Conservation (phyloP, 1,284 basidiomycete species). For the Microbotryomycetes sp. region DNA sequence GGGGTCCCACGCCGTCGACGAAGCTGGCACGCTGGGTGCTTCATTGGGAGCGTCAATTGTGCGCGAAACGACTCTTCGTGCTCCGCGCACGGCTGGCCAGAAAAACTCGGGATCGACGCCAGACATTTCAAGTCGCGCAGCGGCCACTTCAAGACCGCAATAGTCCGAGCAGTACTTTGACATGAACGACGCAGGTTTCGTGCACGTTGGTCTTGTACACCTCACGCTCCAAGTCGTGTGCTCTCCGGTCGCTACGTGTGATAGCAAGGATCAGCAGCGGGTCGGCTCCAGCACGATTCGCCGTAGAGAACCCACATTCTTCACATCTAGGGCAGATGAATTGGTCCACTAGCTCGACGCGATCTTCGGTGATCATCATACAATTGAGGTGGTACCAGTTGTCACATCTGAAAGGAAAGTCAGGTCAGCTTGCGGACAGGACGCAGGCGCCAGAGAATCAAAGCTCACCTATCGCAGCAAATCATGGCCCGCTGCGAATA, state of each 20-base stretch:
- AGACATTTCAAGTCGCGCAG: conserved; percentile 26
- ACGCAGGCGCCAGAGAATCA: neutral
- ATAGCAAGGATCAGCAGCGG: neutral
- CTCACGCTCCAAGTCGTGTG: conserved; percentile 69
- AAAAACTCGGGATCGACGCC: conserved; percentile 16
- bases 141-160: conserved; percentile 32
- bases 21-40: neutral
- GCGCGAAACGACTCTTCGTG: conserved; percentile 14
- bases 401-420: conserved; percentile 56
- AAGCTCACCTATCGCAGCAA: conserved; percentile 68
- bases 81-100: conserved; percentile 21
- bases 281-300: neutral
- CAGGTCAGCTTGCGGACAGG: neutral
- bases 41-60: neutral
- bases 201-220: conserved; percentile 53
- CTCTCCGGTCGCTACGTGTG: conserved; percentile 52
- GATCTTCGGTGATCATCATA: conserved; percentile 63
- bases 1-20: neutral
- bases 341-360: conserved; percentile 73
- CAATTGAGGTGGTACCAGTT: conserved; percentile 83
- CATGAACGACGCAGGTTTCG: conserved; percentile 65
- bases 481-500: conserved; percentile 63
- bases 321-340: conserved; percentile 73
- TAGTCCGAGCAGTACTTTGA: conserved; percentile 56
- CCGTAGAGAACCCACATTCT: conserved; percentile 51